Evolutionary conservation across 169 alveolate genomes (phyloP).

Genomic region (Plasmodium coatneyi): DNA sequence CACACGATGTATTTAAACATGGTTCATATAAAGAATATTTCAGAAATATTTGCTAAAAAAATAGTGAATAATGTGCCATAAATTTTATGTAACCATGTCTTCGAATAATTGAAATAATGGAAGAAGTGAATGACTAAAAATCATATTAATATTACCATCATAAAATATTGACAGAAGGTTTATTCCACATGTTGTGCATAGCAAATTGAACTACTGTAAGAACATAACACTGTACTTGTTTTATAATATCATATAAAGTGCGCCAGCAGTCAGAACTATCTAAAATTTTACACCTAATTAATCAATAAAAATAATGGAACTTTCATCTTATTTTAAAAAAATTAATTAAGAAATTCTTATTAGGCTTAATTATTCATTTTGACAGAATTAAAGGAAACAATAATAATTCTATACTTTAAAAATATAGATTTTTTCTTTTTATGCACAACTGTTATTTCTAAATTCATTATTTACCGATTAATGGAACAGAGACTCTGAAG

Average conservation of each 20-base stretch:
- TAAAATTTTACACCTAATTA: background rate
- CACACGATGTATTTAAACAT: background rate
- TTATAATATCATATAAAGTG: background rate
- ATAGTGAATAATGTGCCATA: background rate
- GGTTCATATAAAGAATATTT: background rate
- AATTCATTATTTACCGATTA: background rate
- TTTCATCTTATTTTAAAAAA: background rate
- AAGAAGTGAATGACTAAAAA: background rate
- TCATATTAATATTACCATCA: background rate
- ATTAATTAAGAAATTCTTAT: too few species aligned
- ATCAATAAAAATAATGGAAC: background rate
- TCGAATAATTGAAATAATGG: too few species aligned
- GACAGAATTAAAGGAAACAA: background rate
- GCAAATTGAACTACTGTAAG: background rate
- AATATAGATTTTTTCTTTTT: too few species aligned
- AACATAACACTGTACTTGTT: background rate
- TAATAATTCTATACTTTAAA: background rate
- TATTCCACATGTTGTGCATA: background rate
- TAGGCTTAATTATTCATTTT: too few species aligned
- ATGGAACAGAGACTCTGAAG: background rate
- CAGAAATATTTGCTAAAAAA: too few species aligned
- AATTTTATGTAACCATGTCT: too few species aligned
- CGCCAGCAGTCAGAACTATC: background rate
- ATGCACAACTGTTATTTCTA: background rate
- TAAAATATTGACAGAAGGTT: background rate